phyloP scores from a whole-genome alignment of 2,329 filamentous ascomycete genomes.

The Pseudocercospora eumusae region DNA sequence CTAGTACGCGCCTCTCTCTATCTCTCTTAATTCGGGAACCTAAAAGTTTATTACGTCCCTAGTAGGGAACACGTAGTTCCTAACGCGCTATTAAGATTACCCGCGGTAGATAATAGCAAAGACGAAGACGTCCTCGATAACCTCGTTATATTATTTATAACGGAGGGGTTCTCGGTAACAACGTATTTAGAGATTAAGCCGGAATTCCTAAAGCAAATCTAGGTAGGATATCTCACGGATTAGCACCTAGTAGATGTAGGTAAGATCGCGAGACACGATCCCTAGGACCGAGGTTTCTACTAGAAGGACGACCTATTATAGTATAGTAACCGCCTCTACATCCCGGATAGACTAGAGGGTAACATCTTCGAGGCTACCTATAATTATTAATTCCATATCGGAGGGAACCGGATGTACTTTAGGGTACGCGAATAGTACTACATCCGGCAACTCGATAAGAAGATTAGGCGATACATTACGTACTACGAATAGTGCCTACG shows the following conservation, averaged over 20 bases:
- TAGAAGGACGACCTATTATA: neutral
- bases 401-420: neutral
- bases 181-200: no score
- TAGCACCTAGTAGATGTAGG: neutral
- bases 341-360: neutral
- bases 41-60: no score
- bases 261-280: neutral
- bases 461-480: no score
- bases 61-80: neutral
- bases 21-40: no score
- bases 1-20: neutral
- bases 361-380: neutral
- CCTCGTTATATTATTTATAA: neutral
- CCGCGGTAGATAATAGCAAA: no score
- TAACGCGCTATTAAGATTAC: slow-evolving; percentile 1
- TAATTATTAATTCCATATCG: no score
- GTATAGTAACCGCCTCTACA: neutral
- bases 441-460: no score
- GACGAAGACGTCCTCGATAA: neutral
- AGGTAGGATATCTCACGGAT: neutral
- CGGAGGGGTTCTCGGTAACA: no score
- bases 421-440: no score
- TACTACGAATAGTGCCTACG: no score
- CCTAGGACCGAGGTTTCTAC: neutral
- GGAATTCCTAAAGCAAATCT: neutral